Evolutionary conservation across 306 rosid genomes (phyloP).

Genomic region (Mimosa bimucronata): DNA sequence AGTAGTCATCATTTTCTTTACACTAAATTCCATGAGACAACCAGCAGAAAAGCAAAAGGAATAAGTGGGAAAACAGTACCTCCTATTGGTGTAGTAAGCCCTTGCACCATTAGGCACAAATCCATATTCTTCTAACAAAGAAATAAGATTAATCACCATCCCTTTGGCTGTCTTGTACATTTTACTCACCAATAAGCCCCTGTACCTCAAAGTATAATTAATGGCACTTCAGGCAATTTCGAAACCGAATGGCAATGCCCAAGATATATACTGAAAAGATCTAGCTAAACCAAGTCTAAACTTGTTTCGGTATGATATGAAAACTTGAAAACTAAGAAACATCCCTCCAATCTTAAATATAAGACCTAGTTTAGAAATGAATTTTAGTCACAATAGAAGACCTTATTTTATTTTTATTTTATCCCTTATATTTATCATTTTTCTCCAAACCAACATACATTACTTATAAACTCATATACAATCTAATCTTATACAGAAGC

Average conservation of each 20-base stretch:
- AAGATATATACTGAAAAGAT: background rate
- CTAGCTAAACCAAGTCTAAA: background rate
- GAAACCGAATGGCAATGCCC: background rate
- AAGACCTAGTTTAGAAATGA: too few species aligned
- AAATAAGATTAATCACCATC: constrained; percentile 71
- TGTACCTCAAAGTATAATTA: constrained; percentile 38
- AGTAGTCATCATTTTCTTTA: background rate
- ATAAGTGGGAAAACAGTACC: constrained; percentile 45
- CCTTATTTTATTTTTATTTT: too few species aligned
- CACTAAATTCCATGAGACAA: background rate
- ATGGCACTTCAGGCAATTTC: background rate
- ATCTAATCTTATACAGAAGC: too few species aligned
- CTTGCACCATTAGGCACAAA: constrained; percentile 88
- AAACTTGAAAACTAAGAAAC: background rate
- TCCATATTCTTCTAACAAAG: constrained; percentile 70
- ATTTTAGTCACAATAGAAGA: too few species aligned
- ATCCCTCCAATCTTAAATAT: too few species aligned
- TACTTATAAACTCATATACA: too few species aligned
- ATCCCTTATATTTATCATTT: too few species aligned
- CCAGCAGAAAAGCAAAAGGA: constrained; percentile 3
- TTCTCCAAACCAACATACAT: too few species aligned
- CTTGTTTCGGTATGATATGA: background rate
- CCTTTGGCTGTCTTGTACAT: constrained; percentile 78
- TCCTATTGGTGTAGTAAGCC: constrained; percentile 80
- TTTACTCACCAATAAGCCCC: constrained; percentile 84